Evolutionary conservation across 768 basidiomycete species (phyloP), one percentile per base, ranked within the genome.

Genomic region (Daedaleopsis sinensis): DNA sequence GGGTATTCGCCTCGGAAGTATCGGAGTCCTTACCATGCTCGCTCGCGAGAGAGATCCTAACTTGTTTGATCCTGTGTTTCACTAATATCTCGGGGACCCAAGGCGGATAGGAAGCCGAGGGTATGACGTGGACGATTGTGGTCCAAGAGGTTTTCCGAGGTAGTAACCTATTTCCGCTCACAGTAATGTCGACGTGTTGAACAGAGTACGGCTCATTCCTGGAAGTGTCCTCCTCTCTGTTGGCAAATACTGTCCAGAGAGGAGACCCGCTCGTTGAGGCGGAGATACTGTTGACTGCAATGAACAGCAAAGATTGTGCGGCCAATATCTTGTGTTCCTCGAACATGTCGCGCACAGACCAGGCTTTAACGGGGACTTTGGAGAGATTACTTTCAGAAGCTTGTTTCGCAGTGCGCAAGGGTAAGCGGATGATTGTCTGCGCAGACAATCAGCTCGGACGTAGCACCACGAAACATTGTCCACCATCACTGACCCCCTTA

Each of bases 351-450:
- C 5, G 21, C 7, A 61, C 35, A 5, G 42, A 16, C 2, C 5
- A 16, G 5, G 18, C 36, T 10, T 50, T n/a, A 19, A 58, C 1
- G 16, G 16, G n/a, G 3, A n/a, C 24, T 3, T 43, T 24, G 16
- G 55, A 62, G 1, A 63, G 62, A 18, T 11, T 16, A 21, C 57
- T 63, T 5, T 46, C 9, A 5, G 15, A n/a, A 6, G 62, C 57
- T 54, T 78, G 76, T 0, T 56, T 46, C 19, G 57, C 12, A 11
- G 68, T 72, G 35, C 82, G 72, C 18, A 83, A 70, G 24, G 83
- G 82, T 23, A 83, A 72, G 6, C 78, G 69, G 64, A 84, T 83
- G 18, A 82, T 56, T 21, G 81, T 82, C 81, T 82, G 48, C 15
- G 3, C 44, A 46, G 23, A 24, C 60, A 32, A 24, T 50, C 67